Percentiles rank a stretch among this genome's conserved stretches.
phyloP scores from a whole-genome alignment of 768 basidiomycete species.

The Rhizopogon vesiculosus region DNA sequence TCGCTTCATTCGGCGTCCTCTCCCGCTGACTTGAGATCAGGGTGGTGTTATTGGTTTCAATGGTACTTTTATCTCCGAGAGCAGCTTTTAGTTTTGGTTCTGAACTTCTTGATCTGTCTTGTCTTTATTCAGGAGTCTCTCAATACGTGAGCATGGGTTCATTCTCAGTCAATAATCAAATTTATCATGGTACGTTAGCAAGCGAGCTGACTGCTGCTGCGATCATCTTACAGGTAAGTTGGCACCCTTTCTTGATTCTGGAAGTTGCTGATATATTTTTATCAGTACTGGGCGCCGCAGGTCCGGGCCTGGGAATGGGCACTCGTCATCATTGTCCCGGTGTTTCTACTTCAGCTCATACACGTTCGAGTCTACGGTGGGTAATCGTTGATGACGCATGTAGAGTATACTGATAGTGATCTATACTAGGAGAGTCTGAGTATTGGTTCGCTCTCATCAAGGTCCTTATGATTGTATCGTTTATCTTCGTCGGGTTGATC shows the following conservation, averaged over 20 bases:
- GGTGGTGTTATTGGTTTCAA: constrained; percentile 59
- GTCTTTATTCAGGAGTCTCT: constrained; percentile 26
- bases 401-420: background rate
- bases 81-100: background rate
- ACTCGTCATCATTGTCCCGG: constrained; percentile 47
- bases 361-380: constrained; percentile 53
- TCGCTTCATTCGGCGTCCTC: background rate
- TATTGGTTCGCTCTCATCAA: constrained; percentile 66
- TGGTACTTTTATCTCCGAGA: constrained; percentile 20
- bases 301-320: constrained; percentile 54
- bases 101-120: background rate
- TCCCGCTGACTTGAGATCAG: constrained; percentile 15
- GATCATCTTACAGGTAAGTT: constrained; percentile 41
- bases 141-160: constrained; percentile 28
- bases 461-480: constrained; percentile 55
- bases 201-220: constrained; percentile 57
- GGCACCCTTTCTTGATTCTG: background rate
- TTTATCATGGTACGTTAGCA: constrained; percentile 26
- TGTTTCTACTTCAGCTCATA: constrained; percentile 50
- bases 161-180: constrained; percentile 1
- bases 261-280: background rate
- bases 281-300: constrained; percentile 40
- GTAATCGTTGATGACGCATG: constrained; percentile 5
- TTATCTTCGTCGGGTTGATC: constrained; percentile 60
- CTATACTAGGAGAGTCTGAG: constrained; percentile 46